These are phyloP conservation scores for Raddia distichophylla DNA, from an alignment of 176 grass and related monocot species.

Conservation along the genomic window DNA sequence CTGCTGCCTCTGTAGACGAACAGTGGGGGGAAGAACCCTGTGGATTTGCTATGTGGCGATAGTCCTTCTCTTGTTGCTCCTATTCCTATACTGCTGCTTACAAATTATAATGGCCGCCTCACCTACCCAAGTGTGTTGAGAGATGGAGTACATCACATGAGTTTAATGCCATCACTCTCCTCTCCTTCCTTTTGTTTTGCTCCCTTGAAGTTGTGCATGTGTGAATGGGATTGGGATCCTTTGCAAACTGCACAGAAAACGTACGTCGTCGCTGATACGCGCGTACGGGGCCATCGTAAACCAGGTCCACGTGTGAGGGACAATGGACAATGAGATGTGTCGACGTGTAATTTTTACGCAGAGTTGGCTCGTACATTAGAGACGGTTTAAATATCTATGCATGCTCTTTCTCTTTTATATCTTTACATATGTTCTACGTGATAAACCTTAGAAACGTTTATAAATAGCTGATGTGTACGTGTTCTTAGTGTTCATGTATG, in stretches of 20 bases:
- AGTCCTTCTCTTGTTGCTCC: constrained; percentile 4
- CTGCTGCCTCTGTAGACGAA: constrained; percentile 31
- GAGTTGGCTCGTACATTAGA: too few relatives aligned
- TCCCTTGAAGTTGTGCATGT: constrained; percentile 44
- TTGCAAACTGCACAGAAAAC: too few relatives aligned
- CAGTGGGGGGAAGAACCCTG: constrained; percentile 44
- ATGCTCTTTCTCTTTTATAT: too few relatives aligned
- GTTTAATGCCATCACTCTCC: constrained; percentile 40
- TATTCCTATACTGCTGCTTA: constrained; percentile 20
- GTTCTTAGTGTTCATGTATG: not conserved
- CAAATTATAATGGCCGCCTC: constrained; percentile 57
- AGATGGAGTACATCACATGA: constrained; percentile 17
- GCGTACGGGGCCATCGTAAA: too few relatives aligned
- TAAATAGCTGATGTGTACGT: not conserved
- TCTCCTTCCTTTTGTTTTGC: constrained; percentile 54
- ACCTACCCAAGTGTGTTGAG: constrained; percentile 31
- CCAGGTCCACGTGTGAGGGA: too few relatives aligned
- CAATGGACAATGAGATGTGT: too few relatives aligned
- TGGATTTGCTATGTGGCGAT: constrained; percentile 32
- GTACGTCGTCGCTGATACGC: too few relatives aligned
- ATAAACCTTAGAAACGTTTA: too few relatives aligned
- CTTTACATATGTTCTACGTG: too few relatives aligned
- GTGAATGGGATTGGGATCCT: not conserved
- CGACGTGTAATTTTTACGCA: too few relatives aligned
- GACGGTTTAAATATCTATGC: too few relatives aligned